Base-by-base conservation (phyloP, 176 grass and related monocot species). In the Ensete glaucum region DNA sequence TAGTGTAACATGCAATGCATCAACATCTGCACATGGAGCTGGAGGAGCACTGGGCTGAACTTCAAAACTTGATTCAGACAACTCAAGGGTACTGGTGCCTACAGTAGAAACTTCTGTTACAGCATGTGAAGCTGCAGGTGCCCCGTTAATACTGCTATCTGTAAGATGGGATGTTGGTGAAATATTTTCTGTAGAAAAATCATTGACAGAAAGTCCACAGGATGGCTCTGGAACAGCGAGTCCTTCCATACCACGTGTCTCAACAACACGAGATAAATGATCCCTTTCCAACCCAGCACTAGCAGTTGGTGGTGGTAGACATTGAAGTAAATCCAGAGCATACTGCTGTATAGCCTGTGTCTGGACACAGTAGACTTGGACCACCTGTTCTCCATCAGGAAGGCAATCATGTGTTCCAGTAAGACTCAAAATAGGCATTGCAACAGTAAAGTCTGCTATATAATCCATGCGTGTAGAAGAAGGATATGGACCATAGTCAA, bases 321-420 rank as follows among this genome's bases (percentile, higher is more conserved):
- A 98, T 53, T 92, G 90, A 52, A 86, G 73, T 64, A 98, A 82
- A 68, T 93, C 94, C 81, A 98, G 77, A 9, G 90, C 88, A 62
- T 98, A 98, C 55, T 93, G 94, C 71, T 98, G 94, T 69, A 98
- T 93, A 66, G 94, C 94, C 90, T 93, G 86, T 74, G 94, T 98
- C 80, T 98, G 94, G 8, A 98, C 90, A 85, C 94, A 98, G 24
- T 93, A 98, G 10, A 98, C 84, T 85, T 98, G 88, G 76, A 98
- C 90, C 63, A 89, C 76, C 72, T 91, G 86, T 81, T 91, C 90
- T 24, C 84, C 88, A 85, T 85, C 85, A 23, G 77, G 67, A 25
- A 83, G 83, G 12, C 52, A 79, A 57, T 85, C 85, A 71, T 84
- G 78, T 51, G 94, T 91, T 77, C 90, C 90, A 2, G 82, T 98